A percentile compares a stretch with the other conserved stretches of the same genome.
Evolutionary conservation across 805 yeast genomes (phyloP).

Genomic region (Hemisphaericaspora nanyangensis): DNA sequence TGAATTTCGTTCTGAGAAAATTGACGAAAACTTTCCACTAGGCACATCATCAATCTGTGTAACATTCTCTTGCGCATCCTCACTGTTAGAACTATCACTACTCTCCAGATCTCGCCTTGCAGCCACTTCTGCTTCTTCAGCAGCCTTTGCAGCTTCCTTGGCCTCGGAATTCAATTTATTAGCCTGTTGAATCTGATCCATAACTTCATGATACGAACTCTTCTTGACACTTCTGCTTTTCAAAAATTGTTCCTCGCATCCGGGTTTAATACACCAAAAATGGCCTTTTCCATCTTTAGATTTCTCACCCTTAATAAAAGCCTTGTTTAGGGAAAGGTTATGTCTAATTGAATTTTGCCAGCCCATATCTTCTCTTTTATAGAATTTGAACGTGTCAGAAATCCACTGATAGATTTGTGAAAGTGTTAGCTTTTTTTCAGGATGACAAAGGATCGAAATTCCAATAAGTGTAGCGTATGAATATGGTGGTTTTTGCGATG

Average conservation of each 20-base stretch:
- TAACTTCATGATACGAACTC: slow-evolving; percentile 39
- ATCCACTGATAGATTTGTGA: slow-evolving; percentile 90
- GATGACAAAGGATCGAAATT: slow-evolving; percentile 85
- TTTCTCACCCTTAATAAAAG: slow-evolving; percentile 85
- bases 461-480: slow-evolving; percentile 93
- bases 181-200: slow-evolving; percentile 33
- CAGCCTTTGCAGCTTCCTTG: slow-evolving; percentile 5
- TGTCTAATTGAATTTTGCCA: slow-evolving; percentile 99
- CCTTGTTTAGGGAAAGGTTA: slow-evolving; percentile 87
- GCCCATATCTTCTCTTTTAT: slow-evolving; percentile 81
- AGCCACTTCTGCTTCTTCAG: neutral
- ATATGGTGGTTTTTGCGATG: slow-evolving; percentile 81
- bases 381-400: slow-evolving; percentile 76
- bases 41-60: no score
- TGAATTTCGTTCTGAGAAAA: slow-evolving; percentile 7
- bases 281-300: slow-evolving; percentile 90
- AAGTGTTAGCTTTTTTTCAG: slow-evolving; percentile 40
- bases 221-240: slow-evolving; percentile 53
- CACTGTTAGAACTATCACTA: no score
- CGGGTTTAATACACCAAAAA: slow-evolving; percentile 88
- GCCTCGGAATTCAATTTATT: slow-evolving; percentile 7
- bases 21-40: neutral
- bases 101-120: neutral
- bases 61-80: no score
- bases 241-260: slow-evolving; percentile 75